Conservation (phyloP, 2,329 filamentous ascomycete genomes). For the Diaporthe citri region DNA sequence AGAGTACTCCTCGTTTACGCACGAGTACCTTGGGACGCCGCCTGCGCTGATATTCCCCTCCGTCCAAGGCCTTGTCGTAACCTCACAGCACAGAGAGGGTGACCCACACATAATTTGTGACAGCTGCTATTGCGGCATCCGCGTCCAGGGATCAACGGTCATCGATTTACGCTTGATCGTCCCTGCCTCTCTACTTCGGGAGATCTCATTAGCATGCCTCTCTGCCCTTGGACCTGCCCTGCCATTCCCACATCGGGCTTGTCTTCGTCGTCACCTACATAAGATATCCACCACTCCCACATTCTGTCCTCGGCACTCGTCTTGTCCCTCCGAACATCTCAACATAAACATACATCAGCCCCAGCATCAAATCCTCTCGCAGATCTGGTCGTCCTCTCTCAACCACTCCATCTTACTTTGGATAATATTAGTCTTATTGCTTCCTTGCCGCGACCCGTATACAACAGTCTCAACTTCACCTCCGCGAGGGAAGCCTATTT, state of each 20-base stretch:
- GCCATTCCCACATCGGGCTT: conserved; percentile 40
- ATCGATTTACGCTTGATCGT: conserved; percentile 66
- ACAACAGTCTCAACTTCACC: conserved; percentile 37
- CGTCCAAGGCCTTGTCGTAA: conserved; percentile 56
- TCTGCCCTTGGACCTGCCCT: conserved; percentile 42
- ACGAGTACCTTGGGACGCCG: conserved; percentile 46
- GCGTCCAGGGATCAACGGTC: conserved; percentile 58
- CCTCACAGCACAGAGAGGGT: conserved; percentile 43
- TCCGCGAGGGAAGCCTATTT: conserved; percentile 37
- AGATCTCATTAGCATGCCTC: conserved; percentile 47
- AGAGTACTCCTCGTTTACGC: conserved; percentile 47
- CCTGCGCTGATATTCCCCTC: conserved; percentile 46
- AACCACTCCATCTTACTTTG: conserved; percentile 18
- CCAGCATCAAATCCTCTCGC: conserved; percentile 13
- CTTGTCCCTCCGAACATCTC: conserved; percentile 41
- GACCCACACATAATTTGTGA: conserved; percentile 69
- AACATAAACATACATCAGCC: conserved; percentile 46
- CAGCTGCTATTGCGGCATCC: conserved; percentile 59
- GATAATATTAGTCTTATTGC: conserved; percentile 32
- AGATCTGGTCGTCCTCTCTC: conserved; percentile 15
- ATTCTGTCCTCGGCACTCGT: conserved; percentile 41
- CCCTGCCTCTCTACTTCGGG: conserved; percentile 51
- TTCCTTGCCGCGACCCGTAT: conserved; percentile 38
- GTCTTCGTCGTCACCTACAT: conserved; percentile 50
- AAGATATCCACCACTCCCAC: conserved; percentile 57